phyloP scores from a whole-genome alignment of 2,329 filamentous ascomycete species.

The Colletotrichum coccodes region DNA sequence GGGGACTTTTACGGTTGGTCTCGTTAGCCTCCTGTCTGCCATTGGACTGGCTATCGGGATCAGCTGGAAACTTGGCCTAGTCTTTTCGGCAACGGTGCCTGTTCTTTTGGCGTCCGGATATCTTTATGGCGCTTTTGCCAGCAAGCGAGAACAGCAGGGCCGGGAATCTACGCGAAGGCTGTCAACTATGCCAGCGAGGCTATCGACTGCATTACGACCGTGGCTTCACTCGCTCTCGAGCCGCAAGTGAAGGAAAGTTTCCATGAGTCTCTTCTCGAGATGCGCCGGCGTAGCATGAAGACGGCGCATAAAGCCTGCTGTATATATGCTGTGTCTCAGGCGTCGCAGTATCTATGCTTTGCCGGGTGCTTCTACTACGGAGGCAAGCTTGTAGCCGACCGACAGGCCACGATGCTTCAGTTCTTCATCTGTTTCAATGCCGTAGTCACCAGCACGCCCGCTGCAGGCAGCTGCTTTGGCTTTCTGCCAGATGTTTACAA shows the following conservation, averaged over 20 bases:
- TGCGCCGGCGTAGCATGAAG: too few species aligned
- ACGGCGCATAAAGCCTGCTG: too few species aligned
- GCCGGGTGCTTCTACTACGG: not conserved
- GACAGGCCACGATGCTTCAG: not conserved
- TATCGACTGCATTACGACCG: constrained; percentile 54
- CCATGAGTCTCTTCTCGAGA: too few species aligned
- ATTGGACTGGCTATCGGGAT: constrained; percentile 51
- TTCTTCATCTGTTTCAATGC: not conserved
- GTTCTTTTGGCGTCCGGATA: constrained; percentile 52
- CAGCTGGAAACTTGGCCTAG: constrained; percentile 56
- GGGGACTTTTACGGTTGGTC: constrained; percentile 49
- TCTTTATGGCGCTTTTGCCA: constrained; percentile 53
- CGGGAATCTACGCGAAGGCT: constrained; percentile 48
- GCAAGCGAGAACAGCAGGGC: constrained; percentile 47
- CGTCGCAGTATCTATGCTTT: too few species aligned
- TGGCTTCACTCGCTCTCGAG: constrained; percentile 51
- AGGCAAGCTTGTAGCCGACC: not conserved
- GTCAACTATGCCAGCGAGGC: constrained; percentile 57
- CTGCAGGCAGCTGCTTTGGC: not conserved
- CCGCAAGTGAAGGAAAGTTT: too few species aligned
- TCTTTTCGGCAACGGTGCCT: constrained; percentile 51
- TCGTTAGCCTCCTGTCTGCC: constrained; percentile 49
- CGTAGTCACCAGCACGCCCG: not conserved
- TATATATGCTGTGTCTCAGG: too few species aligned
- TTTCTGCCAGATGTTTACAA: not conserved